Conservation (phyloP, 192 early-diverging fungal genomes). For the Mortierella alpina region DNA sequence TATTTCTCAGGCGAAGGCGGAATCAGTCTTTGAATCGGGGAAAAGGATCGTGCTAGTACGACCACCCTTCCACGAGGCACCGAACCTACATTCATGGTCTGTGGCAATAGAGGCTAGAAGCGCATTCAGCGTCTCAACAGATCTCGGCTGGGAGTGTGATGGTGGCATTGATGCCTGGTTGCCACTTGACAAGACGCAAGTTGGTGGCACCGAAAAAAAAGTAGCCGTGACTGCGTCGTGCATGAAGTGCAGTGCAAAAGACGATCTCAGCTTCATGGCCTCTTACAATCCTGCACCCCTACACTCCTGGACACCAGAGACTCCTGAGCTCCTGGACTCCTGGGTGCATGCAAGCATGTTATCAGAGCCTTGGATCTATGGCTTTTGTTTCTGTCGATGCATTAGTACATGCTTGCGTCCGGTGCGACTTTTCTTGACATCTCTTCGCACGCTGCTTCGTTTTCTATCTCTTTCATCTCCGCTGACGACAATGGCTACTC, state of each 20-base stretch:
- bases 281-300: background rate
- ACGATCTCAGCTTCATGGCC: too few species aligned
- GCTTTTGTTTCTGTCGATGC: background rate
- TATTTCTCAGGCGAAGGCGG: background rate
- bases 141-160: conserved; percentile 3
- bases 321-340: background rate
- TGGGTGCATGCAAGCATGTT: too few species aligned
- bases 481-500: too few species aligned
- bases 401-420: too few species aligned
- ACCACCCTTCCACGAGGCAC: too few species aligned
- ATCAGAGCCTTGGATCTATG: too few species aligned
- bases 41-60: too few species aligned
- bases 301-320: background rate
- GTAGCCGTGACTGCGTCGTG: too few species aligned
- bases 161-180: background rate
- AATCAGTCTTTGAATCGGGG: background rate
- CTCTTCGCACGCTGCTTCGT: too few species aligned
- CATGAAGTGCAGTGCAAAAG: too few species aligned
- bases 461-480: too few species aligned
- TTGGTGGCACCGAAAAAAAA: background rate
- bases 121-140: conserved; percentile 13
- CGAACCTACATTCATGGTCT: conserved; percentile 5
- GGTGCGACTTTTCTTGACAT: too few species aligned
- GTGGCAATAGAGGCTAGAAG: conserved; percentile 17
- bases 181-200: background rate